These are phyloP conservation scores for Acanthochlamys bracteata DNA, from an alignment of 106 monocot genomes.

Conservation along the genomic window DNA sequence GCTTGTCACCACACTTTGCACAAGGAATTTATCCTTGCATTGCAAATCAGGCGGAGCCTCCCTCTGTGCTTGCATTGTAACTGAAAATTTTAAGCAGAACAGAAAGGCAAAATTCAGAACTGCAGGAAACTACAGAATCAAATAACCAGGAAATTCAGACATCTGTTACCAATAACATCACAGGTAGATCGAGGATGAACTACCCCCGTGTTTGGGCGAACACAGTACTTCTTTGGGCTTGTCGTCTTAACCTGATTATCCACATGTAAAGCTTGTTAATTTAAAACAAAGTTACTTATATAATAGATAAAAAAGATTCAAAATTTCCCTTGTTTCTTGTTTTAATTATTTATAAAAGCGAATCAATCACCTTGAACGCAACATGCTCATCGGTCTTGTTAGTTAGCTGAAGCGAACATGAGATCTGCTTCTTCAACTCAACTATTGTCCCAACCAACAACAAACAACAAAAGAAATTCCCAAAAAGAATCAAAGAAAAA, in stretches of 20 bases:
- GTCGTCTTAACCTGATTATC: constrained; percentile 67
- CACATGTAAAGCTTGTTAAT: neutral
- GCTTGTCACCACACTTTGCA: constrained; percentile 46
- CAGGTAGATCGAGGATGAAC: constrained; percentile 49
- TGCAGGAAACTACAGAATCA: neutral
- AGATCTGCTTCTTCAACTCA: constrained; percentile 89
- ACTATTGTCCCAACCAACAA: constrained; percentile 33
- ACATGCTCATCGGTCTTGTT: constrained; percentile 73
- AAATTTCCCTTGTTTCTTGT: neutral
- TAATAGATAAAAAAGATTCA: neutral
- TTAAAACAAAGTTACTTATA: too few relatives aligned
- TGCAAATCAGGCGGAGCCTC: constrained; percentile 63
- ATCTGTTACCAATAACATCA: constrained; percentile 46
- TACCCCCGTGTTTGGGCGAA: constrained; percentile 63
- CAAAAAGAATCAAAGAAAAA: constrained; percentile 4
- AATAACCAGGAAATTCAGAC: neutral
- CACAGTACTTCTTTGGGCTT: constrained; percentile 79
- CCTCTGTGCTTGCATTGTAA: constrained; percentile 90
- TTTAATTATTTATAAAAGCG: neutral
- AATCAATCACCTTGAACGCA: constrained; percentile 63
- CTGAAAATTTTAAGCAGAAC: constrained; percentile 19
- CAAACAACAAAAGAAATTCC: constrained; percentile 6
- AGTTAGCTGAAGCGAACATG: constrained; percentile 69
- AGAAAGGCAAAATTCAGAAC: constrained; percentile 6
- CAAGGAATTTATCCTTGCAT: constrained; percentile 86